Evolutionary conservation across 2,329 filamentous ascomycete genomes (phyloP).

Genomic region (Sarocladiaceae sp.): DNA sequence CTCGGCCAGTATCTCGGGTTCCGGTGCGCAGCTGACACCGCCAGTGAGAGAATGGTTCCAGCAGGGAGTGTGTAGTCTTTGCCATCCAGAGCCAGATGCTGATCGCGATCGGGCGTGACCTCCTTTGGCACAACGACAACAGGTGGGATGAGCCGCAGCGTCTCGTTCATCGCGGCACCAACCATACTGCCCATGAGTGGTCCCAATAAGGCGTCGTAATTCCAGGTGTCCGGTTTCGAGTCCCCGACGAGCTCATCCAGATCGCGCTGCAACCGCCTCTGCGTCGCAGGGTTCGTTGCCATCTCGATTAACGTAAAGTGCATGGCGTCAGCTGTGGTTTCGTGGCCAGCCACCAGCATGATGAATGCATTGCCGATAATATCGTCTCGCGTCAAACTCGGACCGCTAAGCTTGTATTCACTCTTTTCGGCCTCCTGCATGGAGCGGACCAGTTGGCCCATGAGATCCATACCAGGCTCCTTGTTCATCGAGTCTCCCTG

Average conservation of each 20-base stretch:
- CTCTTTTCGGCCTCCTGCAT: conserved; percentile 22
- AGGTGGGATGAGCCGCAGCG: conserved; percentile 65
- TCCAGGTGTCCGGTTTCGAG: conserved; percentile 55
- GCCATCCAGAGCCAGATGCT: conserved; percentile 54
- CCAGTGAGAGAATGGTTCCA: conserved; percentile 48
- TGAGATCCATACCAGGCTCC: conserved; percentile 46
- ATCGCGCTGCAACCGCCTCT: conserved; percentile 62
- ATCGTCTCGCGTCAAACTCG: conserved; percentile 50
- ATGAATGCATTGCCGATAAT: conserved; percentile 68
- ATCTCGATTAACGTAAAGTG: conserved; percentile 66
- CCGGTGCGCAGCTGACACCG: conserved; percentile 50
- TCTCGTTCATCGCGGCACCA: conserved; percentile 73
- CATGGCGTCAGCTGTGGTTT: conserved; percentile 70
- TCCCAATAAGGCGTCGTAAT: conserved; percentile 62
- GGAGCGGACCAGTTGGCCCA: conserved; percentile 42
- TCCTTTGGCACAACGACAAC: conserved; percentile 68
- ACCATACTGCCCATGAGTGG: conserved; percentile 62
- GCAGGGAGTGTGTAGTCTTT: conserved; percentile 51
- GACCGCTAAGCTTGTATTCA: conserved; percentile 23
- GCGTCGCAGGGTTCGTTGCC: conserved; percentile 57
- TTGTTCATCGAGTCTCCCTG: conserved; percentile 29
- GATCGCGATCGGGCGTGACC: conserved; percentile 39
- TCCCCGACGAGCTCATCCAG: conserved; percentile 58
- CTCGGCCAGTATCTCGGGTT: conserved; percentile 70
- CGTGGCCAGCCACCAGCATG: conserved; percentile 68